phyloP scores from a whole-genome alignment of 2,329 filamentous ascomycete species.

The Nothophaeocryptopus gaeumannii region DNA sequence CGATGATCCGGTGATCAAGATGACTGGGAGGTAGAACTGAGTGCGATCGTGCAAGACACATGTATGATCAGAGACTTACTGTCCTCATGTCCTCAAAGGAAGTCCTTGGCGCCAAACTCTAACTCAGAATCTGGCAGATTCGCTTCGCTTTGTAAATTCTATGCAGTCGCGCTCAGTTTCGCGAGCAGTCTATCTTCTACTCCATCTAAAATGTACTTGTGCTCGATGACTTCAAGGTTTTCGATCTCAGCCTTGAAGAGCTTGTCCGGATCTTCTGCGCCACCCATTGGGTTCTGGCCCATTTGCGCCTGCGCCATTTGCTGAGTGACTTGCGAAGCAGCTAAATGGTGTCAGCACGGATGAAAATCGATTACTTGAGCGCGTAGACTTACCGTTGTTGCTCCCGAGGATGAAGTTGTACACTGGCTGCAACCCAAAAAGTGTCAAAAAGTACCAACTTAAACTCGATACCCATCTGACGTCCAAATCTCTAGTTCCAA shows the following conservation, averaged over 20 bases:
- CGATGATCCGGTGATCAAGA: no score
- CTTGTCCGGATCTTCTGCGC: conserved; percentile 93
- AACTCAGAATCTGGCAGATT: no score
- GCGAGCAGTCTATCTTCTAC: conserved; percentile 79
- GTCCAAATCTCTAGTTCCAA: conserved; percentile 92
- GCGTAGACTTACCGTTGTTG: conserved; percentile 77
- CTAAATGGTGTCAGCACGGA: conserved; percentile 45
- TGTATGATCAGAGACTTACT: no score
- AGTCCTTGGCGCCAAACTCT: no score
- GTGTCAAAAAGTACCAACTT: conserved; percentile 97
- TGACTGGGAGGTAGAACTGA: no score
- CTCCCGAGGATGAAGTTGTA: conserved; percentile 96
- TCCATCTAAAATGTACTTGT: conserved; percentile 84
- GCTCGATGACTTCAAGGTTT: conserved; percentile 91
- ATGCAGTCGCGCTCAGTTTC: conserved; percentile 26
- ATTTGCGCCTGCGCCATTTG: conserved; percentile 66
- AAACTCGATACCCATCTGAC: conserved; percentile 98
- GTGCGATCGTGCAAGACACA: no score
- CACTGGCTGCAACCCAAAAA: conserved; percentile 93
- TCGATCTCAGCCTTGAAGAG: conserved; percentile 89
- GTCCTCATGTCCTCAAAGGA: no score
- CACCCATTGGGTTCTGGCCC: conserved; percentile 72
- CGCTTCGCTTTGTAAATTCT: conserved; percentile 6
- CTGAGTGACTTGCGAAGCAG: conserved; percentile 86
- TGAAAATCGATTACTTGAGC: background rate